Evolutionary conservation across 2,329 filamentous ascomycete species (phyloP), one percentile per base, ranked within the genome.

Genomic region (Didymella pinodella): DNA sequence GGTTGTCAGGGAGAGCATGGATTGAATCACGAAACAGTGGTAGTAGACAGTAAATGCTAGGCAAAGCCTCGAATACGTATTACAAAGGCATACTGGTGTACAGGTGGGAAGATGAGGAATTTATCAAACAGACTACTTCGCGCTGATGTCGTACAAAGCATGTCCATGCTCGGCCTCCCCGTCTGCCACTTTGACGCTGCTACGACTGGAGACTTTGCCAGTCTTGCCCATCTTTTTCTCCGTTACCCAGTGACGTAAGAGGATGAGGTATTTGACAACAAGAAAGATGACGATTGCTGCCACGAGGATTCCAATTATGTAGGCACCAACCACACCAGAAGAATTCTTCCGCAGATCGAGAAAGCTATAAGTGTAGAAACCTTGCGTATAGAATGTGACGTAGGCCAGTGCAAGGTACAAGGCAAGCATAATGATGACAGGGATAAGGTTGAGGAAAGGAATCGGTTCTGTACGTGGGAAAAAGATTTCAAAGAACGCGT

Each of bases 311-410:
- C 77, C 78, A 48, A 91, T 77, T 48, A 86, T 84, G 70, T 90
- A 91, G 2, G 80, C 90, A 0, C 86, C 85, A 3, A 93, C 86
- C 7, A 81, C 78, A 0, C 82, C 84, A 28, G 81, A 73, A 16
- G 83, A 82, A 48, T 84, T 64, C 22, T 59, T 76, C 18, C 74
- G 70, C 6, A 78, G 72, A 73, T 96, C 83, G n/a, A 96, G 84
- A 78, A 96, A 96, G 57, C 70, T 74, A 78, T 96, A 96, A 0
- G 90, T 84, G 75, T 93, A 96, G 73, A 89, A 91, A 2, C 85
- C 85, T 74, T 92, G 82, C 0, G 87, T 88, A 4, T 85, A 86
- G 61, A 85, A 77, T 0, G 90, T 93, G 22, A 95, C 67, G 75
- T 91, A 96, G 1, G 91, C 91, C 16, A 96, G 79, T 0, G 80